Percentiles rank a stretch among this genome's conserved stretches.
Conservation (phyloP, 1,139 yeast species). For the Spencermartinsiella ligniputridi region DNA sequence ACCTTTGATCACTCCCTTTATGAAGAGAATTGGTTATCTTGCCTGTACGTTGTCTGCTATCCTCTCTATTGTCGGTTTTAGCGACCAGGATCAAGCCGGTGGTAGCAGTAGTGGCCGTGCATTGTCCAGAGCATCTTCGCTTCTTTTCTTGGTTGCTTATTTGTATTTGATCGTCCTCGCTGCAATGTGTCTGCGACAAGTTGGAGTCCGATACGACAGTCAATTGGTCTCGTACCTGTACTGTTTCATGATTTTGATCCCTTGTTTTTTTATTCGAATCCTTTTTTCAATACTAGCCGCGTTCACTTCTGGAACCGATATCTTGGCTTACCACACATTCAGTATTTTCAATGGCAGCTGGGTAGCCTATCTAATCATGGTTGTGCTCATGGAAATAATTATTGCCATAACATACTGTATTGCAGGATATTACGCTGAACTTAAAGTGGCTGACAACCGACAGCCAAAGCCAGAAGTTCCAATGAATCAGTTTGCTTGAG, state of each 20-base stretch:
- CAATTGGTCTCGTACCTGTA: constrained; percentile 8
- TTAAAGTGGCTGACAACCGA: too few relatives aligned
- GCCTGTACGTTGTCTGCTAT: not conserved
- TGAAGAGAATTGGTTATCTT: not conserved
- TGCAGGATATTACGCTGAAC: not conserved
- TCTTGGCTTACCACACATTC: constrained; percentile 12
- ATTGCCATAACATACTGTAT: constrained; percentile 2
- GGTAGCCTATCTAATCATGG: constrained; percentile 10
- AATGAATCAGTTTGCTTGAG: too few relatives aligned
- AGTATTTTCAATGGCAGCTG: constrained; percentile 15
- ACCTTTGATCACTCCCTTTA: not conserved
- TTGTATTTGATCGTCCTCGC: constrained; percentile 10
- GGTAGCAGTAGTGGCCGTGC: constrained; percentile 5
- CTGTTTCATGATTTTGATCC: constrained; percentile 7
- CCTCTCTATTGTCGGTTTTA: not conserved
- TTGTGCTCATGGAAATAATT: constrained; percentile 10
- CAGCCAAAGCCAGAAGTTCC: too few relatives aligned
- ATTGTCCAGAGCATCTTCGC: constrained; percentile 10
- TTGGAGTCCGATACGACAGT: constrained; percentile 10
- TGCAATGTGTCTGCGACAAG: not conserved
- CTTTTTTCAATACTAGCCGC: constrained; percentile 11
- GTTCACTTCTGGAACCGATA: constrained; percentile 8
- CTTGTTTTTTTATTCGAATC: constrained; percentile 13
- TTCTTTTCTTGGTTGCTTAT: constrained; percentile 10
- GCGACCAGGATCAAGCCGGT: not conserved